Percentiles rank a stretch among this genome's conserved stretches.
Evolutionary conservation across 1,139 yeast species (phyloP).

Genomic region (Saccharomyces hybrid): DNA sequence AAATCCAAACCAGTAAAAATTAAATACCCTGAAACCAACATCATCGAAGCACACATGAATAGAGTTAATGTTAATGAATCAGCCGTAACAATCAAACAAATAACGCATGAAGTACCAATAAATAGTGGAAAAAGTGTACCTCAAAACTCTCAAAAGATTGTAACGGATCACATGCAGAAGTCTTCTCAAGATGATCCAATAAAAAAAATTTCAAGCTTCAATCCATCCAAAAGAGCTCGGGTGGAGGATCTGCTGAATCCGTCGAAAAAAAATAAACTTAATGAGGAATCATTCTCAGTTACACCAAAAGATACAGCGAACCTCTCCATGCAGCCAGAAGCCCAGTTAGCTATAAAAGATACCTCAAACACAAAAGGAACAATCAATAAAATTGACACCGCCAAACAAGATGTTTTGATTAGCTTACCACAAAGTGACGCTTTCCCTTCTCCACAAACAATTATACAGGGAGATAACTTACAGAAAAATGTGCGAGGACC

Average conservation of each 20-base stretch:
- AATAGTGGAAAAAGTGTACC: not conserved
- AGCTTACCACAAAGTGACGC: not conserved
- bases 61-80: not conserved
- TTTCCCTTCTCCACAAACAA: not conserved
- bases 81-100: not conserved
- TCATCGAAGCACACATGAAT: not conserved
- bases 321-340: not conserved
- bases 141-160: not conserved
- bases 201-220: not conserved
- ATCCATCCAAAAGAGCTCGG: not conserved
- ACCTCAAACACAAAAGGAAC: not conserved
- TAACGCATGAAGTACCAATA: not conserved
- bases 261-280: not conserved
- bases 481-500: not conserved
- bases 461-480: not conserved
- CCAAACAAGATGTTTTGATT: not conserved
- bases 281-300: not conserved
- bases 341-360: not conserved
- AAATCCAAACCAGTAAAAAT: not conserved
- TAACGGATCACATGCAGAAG: not conserved
- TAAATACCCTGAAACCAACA: not conserved
- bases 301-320: not conserved
- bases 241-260: not conserved
- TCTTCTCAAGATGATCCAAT: not conserved
- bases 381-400: not conserved